Evolutionary conservation across 495 filamentous ascomycete genomes (phyloP).

Genomic region (Penicillium subrubescens): DNA sequence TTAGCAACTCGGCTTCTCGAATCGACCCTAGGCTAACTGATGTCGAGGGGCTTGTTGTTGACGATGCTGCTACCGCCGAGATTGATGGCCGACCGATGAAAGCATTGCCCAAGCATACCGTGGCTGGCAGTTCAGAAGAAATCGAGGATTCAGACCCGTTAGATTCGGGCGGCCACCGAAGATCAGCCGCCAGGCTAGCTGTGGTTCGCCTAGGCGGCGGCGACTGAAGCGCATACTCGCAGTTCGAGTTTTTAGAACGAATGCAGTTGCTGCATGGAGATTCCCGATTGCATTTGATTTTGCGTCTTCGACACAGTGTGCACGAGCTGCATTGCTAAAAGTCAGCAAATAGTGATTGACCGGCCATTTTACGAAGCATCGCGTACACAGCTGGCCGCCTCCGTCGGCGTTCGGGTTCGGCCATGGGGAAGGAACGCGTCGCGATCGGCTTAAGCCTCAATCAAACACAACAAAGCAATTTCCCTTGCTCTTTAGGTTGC

Average conservation of each 20-base stretch:
- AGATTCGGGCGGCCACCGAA: not conserved
- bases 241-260: conserved; percentile 42
- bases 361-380: not conserved
- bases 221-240: conserved; percentile 40
- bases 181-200: not conserved
- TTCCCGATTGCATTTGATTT: conserved; percentile 54
- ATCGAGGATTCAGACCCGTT: not conserved
- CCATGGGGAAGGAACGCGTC: conserved; percentile 17
- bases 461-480: not conserved
- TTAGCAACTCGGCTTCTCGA: conserved; percentile 41
- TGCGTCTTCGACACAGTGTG: conserved; percentile 47
- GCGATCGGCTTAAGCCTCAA: not conserved
- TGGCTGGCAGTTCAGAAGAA: not conserved
- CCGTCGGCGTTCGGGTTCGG: conserved; percentile 44
- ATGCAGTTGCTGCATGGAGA: conserved; percentile 54
- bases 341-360: not conserved
- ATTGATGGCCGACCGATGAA: conserved; percentile 15
- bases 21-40: conserved; percentile 29
- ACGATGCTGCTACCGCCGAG: conserved; percentile 19
- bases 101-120: not conserved
- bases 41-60: conserved; percentile 32
- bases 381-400: conserved; percentile 51
- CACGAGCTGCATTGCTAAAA: conserved; percentile 40
- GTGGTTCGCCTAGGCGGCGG: conserved; percentile 18
- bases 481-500: not conserved